Evolutionary conservation across 169 alveolate genomes (phyloP).

Genomic region (Plasmodium chabaudi): DNA sequence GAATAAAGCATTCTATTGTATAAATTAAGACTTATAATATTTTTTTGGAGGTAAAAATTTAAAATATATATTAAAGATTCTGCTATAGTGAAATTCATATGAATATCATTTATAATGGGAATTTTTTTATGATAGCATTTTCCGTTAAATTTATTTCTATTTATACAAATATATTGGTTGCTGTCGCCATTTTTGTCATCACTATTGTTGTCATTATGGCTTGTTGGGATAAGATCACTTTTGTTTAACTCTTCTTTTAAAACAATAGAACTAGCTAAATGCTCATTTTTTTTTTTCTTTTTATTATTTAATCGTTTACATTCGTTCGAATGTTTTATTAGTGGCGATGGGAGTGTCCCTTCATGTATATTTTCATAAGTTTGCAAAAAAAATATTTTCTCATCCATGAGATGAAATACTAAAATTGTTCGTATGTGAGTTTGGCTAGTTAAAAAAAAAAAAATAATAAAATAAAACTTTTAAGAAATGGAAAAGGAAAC

Average conservation of each 20-base stretch:
- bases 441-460: neutral
- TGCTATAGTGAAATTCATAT: conserved; percentile 28
- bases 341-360: conserved; percentile 41
- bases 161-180: conserved; percentile 35
- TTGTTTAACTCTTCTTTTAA: neutral
- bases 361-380: conserved; percentile 47
- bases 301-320: conserved; percentile 19
- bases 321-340: conserved; percentile 56
- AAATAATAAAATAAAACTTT: neutral
- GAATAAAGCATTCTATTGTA: conserved; percentile 49
- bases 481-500: too few relatives aligned
- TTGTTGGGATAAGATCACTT: neutral
- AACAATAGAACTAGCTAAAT: neutral
- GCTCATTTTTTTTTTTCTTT: neutral
- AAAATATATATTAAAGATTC: conserved; percentile 48
- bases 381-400: conserved; percentile 28
- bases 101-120: conserved; percentile 31
- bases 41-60: conserved; percentile 46
- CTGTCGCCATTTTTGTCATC: neutral
- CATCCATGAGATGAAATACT: conserved; percentile 17
- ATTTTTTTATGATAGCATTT: conserved; percentile 58
- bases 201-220: neutral
- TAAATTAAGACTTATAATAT: conserved; percentile 12
- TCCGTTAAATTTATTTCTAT: conserved; percentile 41
- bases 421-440: neutral